Evolutionary conservation across 2,329 filamentous ascomycete genomes (phyloP).

Genomic region (Paracoccidioides brasiliensis): DNA sequence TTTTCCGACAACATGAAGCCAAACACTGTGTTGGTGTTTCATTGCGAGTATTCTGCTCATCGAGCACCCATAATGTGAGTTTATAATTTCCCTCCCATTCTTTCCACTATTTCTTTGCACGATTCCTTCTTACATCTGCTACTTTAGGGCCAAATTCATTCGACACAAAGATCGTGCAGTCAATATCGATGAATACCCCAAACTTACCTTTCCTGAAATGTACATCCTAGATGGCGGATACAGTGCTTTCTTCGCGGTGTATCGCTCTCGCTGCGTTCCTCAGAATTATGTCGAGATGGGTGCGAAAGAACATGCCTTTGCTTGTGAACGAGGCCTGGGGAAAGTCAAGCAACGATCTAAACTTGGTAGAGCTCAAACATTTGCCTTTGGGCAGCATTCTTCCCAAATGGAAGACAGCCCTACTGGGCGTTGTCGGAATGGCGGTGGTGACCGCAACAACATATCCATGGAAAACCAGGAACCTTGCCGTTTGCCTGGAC

Average conservation of each 20-base stretch:
- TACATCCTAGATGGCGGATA: conserved; percentile 97
- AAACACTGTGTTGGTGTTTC: conserved; percentile 75
- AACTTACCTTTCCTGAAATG: conserved; percentile 86
- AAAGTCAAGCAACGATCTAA: conserved; percentile 82
- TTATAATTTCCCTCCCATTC: not conserved
- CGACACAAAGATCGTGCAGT: conserved; percentile 74
- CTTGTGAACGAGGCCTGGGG: conserved; percentile 88
- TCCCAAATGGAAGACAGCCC: conserved; percentile 50
- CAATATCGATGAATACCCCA: conserved; percentile 78
- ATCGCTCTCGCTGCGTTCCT: conserved; percentile 72
- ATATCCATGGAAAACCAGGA: conserved; percentile 24
- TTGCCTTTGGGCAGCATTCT: conserved; percentile 73
- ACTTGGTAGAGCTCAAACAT: conserved; percentile 78
- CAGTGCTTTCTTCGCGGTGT: conserved; percentile 74
- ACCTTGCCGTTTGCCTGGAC: conserved; percentile 25
- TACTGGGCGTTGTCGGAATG: conserved; percentile 36
- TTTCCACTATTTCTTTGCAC: not conserved
- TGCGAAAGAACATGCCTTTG: conserved; percentile 77
- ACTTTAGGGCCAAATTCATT: conserved; percentile 61
- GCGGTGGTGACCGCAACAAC: conserved; percentile 18
- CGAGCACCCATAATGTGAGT: conserved; percentile 77
- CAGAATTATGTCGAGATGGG: conserved; percentile 97
- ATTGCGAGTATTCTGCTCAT: conserved; percentile 97
- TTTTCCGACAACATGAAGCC: conserved; percentile 54
- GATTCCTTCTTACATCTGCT: conserved; percentile 8